phyloP scores from a whole-genome alignment of 2,329 filamentous ascomycete genomes.

The Colletotrichum sp. region DNA sequence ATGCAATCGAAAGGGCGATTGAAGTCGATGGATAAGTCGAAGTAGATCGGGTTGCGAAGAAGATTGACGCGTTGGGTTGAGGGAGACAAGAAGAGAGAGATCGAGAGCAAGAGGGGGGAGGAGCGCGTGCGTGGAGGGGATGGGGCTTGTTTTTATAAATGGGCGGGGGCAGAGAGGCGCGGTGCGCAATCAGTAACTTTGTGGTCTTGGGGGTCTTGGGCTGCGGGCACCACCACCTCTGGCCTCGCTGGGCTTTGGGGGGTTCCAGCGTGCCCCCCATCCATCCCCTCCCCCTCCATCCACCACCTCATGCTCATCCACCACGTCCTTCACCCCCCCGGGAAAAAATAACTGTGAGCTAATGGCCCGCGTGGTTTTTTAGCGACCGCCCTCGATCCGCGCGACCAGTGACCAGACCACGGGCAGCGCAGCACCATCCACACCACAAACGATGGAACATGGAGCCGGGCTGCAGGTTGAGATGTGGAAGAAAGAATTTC shows the following conservation, averaged over 20 bases:
- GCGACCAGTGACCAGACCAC: not conserved
- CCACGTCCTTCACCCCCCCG: not conserved
- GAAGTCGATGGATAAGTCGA: slow-evolving; percentile 23
- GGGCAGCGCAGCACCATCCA: not conserved
- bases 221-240: not conserved
- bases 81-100: slow-evolving; percentile 26
- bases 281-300: not conserved
- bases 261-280: not conserved
- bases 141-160: slow-evolving; percentile 65
- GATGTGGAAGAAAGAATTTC: not conserved
- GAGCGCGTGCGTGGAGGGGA: slow-evolving; percentile 54
- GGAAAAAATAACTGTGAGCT: not conserved
- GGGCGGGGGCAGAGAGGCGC: slow-evolving; percentile 57
- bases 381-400: not conserved
- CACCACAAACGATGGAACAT: not conserved
- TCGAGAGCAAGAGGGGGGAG: slow-evolving; percentile 40
- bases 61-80: slow-evolving; percentile 27
- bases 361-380: not conserved
- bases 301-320: not conserved
- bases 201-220: not conserved
- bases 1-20: slow-evolving; percentile 23
- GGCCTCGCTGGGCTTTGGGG: not conserved
- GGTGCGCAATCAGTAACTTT: slow-evolving; percentile 60
- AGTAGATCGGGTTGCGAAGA: slow-evolving; percentile 12
- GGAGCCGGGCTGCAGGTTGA: not conserved